A percentile compares a stretch with the other conserved stretches of the same genome.
Evolutionary conservation across 805 yeast genomes (phyloP).

Genomic region (Ogataea ganodermae): DNA sequence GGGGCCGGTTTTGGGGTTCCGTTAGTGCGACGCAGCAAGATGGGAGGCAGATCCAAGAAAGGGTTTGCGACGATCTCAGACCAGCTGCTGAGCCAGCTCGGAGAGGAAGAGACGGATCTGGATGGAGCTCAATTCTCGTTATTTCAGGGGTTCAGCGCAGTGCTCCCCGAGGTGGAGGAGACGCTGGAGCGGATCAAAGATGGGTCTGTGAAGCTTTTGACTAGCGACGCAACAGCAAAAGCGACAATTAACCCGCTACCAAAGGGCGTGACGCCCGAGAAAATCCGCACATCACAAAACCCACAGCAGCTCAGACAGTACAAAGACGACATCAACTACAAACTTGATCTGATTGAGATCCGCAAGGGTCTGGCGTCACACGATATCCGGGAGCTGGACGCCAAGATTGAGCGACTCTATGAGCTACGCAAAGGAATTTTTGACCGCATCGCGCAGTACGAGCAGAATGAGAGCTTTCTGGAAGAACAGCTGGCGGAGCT

Average conservation of each 20-base stretch:
- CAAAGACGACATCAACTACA: constrained; percentile 43
- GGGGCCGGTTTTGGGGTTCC: constrained; percentile 14
- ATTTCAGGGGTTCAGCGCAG: constrained; percentile 70
- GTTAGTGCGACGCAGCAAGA: constrained; percentile 18
- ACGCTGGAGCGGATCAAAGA: constrained; percentile 35
- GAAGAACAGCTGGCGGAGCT: constrained; percentile 50
- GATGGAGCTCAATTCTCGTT: constrained; percentile 45
- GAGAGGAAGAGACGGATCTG: constrained; percentile 31
- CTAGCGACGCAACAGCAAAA: constrained; percentile 15
- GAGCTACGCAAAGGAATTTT: constrained; percentile 54
- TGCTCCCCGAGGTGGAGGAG: constrained; percentile 52
- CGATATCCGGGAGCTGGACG: constrained; percentile 67
- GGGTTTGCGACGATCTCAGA: constrained; percentile 60
- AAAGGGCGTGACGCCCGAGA: constrained; percentile 42
- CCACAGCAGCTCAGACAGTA: constrained; percentile 39
- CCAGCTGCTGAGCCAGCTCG: constrained; percentile 58
- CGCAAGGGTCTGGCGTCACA: constrained; percentile 64
- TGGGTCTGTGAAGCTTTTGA: constrained; percentile 23
- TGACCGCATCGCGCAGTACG: constrained; percentile 59
- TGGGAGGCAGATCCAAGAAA: constrained; percentile 27
- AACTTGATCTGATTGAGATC: constrained; percentile 57
- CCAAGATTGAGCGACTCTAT: constrained; percentile 53
- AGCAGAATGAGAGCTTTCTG: constrained; percentile 57
- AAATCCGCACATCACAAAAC: constrained; percentile 45
- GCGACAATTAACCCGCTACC: constrained; percentile 33